Base-by-base conservation (phyloP, 2,329 filamentous ascomycete species). In the Cladosporium colombiae region DNA sequence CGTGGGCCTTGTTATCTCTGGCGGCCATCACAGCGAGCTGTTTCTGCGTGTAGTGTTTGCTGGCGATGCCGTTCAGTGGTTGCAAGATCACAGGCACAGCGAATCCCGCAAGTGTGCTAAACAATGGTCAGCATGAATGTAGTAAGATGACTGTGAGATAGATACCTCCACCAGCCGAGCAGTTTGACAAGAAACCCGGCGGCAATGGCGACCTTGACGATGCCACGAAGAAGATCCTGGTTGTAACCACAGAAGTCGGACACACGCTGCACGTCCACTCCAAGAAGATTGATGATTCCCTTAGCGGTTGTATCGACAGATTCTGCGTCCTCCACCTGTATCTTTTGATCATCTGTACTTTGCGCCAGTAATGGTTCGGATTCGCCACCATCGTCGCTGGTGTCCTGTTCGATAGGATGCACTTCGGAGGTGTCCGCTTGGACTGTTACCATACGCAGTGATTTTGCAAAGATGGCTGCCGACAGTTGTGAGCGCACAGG, bases 251-350 rank as follows among this genome's bases (percentile, higher is more conserved):
- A 56, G 52, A 29, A 29, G 23, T 29, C 31, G 52, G 52, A 56
- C 10, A 56, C 31, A n/a, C 27, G 25, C 29, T 79, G 1, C 60
- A 49, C 1, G 76, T 69, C 3, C 72, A 74, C 1, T 70, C 72
- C 10, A 62, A 66, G 35, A 71, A 71, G 13, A 63, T 82, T 27
- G 78, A 82, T 71, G 70, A 70, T 5, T 73, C 72, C 10, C 68
- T 82, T 4, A 67, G 66, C 1, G 78, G 78, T 1, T 80, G 78
- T 1, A 55, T 81, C 25, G 40, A 10, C n/a, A 46, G 40, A 8
- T 16, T 23, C 8, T 21, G 21, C 40, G 3, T 46, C 40, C 3
- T 21, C 40, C 2, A 10, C n/a, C 10, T 46, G 40, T n/a, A 8
- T 21, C 40, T 13, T 21, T 46, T 11, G n/a, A 23, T 46, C 40